Evolutionary conservation across 83 land plant genomes (phyloP), one percentile per base, ranked within the genome.

Genomic region (Isoetes engelmannii): DNA sequence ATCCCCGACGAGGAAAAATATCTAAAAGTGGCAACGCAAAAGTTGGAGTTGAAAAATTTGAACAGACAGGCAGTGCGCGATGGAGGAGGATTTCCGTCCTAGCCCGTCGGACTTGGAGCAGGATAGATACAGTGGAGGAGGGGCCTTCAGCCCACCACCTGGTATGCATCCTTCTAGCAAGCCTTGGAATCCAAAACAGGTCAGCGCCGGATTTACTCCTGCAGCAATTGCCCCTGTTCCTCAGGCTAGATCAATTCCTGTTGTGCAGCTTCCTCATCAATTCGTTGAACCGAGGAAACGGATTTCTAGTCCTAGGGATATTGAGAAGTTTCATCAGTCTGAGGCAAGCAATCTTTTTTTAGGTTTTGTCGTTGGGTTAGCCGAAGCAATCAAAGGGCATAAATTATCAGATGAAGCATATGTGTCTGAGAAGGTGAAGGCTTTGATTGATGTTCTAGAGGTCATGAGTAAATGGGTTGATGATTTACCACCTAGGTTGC

Each of bases 181-280:
- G 2, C 41, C 92, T 89, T 0, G 83, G 85, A 37, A 44, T 80
- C 62, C 81, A 86, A 72, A 70, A 73, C 15, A 81, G 80, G 4
- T 80, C 6, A 71, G 71, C 61, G 46, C 70, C 61, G 62, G 84
- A 50, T 71, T 72, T 48, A 69, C 82, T 6, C 69, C 85, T 17
- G 85, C 88, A 49, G 81, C 88, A 28, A 84, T 83, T 54, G 61
- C 91, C 28, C 95, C 98, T 0, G 89, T 92, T 21, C 98, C 98
- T 15, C 89, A 92, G 48, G 71, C 98, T 44, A 82, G 59, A 8
- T 61, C 71, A 1, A 85, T 87, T 41, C 83, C 89, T n/a, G 68
- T 68, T 62, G 42, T 79, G 48, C 45, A 72, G 20, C 84, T 82
- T 6, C 96, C 96, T 45, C 73, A 64, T 75, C 21, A 57, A 44